Percentiles rank a stretch among this genome's conserved stretches.
These are phyloP conservation scores for Leccinum fallax DNA, from an alignment of 1,284 basidiomycete genomes.

Conservation along the genomic window DNA sequence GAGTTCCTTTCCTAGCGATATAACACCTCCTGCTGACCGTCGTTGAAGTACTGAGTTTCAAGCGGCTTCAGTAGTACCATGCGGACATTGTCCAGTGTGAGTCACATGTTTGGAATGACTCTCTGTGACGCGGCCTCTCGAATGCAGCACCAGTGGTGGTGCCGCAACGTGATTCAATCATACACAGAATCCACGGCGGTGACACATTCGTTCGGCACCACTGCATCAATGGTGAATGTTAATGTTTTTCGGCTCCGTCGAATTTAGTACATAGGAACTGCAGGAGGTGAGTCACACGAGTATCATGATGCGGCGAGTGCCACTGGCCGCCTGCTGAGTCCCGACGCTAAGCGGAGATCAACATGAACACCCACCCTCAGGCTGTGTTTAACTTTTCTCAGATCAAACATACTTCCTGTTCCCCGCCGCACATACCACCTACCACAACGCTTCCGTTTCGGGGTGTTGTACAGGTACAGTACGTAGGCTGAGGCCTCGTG, in stretches of 20 bases:
- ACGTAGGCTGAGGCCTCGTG: neutral
- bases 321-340: neutral
- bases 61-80: neutral
- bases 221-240: neutral
- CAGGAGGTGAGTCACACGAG: slow-evolving; percentile 17
- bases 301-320: neutral
- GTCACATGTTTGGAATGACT: neutral
- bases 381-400: slow-evolving; percentile 10
- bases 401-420: slow-evolving; percentile 19
- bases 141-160: neutral
- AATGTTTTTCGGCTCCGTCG: slow-evolving; percentile 14
- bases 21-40: neutral
- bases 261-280: neutral
- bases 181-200: neutral
- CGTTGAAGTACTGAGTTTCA: neutral
- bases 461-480: neutral
- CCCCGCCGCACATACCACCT: slow-evolving; percentile 8
- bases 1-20: neutral
- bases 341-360: neutral
- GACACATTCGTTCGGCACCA: neutral
- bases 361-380: slow-evolving; percentile 1
- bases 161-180: neutral
- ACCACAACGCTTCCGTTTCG: neutral
- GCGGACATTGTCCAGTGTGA: neutral
- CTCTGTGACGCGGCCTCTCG: neutral